These are phyloP conservation scores for Phytophthora ohioensis DNA, from an alignment of 352 stramenopile genomes.

Conservation along the genomic window DNA sequence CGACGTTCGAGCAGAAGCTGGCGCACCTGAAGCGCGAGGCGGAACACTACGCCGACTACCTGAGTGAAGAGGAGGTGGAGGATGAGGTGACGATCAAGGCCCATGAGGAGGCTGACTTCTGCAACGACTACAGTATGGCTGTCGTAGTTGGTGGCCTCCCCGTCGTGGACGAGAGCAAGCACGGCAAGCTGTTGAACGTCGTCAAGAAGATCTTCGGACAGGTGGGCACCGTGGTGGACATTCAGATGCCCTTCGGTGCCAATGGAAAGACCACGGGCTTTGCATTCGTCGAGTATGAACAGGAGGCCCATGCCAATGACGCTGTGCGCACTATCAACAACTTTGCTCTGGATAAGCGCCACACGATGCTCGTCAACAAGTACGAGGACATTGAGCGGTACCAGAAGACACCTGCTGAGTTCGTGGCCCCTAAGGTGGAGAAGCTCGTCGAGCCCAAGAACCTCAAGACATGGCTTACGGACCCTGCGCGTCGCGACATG, in stretches of 20 bases:
- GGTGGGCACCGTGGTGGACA: constrained; percentile 76
- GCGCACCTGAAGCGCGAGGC: constrained; percentile 73
- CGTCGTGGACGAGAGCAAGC: constrained; percentile 78
- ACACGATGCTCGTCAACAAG: constrained; percentile 94
- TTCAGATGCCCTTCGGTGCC: constrained; percentile 80
- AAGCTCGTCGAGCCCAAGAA: constrained; percentile 94
- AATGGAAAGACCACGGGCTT: constrained; percentile 76
- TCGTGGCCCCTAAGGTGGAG: constrained; percentile 84
- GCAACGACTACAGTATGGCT: constrained; percentile 82
- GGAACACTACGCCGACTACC: constrained; percentile 81
- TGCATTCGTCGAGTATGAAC: constrained; percentile 86
- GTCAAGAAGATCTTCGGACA: constrained; percentile 91
- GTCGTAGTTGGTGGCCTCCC: constrained; percentile 85
- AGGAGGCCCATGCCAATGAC: constrained; percentile 77
- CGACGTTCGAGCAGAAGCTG: constrained; percentile 85
- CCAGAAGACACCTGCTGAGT: constrained; percentile 66
- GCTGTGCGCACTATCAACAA: constrained; percentile 88
- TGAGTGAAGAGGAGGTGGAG: constrained; percentile 83
- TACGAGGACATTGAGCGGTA: constrained; percentile 92
- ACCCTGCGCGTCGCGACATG: constrained; percentile 93
- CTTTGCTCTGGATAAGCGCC: constrained; percentile 97
- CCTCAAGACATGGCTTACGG: constrained; percentile 94
- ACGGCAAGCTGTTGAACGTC: constrained; percentile 85
- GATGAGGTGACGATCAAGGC: constrained; percentile 69
- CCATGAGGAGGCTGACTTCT: constrained; percentile 81